phyloP scores from a whole-genome alignment of 768 basidiomycete species.

The Neoboletus brunneissimus region DNA sequence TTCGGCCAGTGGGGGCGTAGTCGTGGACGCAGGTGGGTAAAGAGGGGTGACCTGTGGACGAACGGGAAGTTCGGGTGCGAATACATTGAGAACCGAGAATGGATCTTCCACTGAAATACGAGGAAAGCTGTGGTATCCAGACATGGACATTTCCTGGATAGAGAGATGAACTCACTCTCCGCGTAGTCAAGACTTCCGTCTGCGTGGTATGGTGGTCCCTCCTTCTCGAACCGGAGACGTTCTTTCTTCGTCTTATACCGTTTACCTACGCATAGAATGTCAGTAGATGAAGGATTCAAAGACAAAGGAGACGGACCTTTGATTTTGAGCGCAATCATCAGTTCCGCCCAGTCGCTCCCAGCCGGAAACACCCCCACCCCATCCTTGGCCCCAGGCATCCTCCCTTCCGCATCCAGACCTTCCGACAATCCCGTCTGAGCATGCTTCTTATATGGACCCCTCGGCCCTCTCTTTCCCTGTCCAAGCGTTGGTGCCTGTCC shows the following conservation, averaged over 20 bases:
- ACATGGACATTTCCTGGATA: background rate
- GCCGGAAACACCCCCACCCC: constrained; percentile 62
- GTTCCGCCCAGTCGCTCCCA: constrained; percentile 66
- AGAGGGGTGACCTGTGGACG: constrained; percentile 58
- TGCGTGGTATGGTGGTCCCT: constrained; percentile 64
- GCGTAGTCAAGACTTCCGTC: constrained; percentile 80
- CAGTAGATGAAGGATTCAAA: background rate
- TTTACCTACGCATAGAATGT: constrained; percentile 42
- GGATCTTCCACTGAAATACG: constrained; percentile 67
- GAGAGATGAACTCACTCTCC: constrained; percentile 48
- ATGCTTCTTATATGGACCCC: constrained; percentile 55
- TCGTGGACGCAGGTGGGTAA: constrained; percentile 41
- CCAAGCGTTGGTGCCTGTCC: constrained; percentile 6
- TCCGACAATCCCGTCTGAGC: constrained; percentile 40
- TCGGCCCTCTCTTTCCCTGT: constrained; percentile 40
- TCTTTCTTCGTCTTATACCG: constrained; percentile 81
- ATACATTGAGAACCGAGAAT: constrained; percentile 60
- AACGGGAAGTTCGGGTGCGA: constrained; percentile 57
- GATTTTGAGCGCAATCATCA: constrained; percentile 70
- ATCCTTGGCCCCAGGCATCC: constrained; percentile 73
- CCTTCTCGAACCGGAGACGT: constrained; percentile 69
- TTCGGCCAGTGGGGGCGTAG: constrained; percentile 6
- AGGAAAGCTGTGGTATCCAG: background rate
- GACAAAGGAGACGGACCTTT: constrained; percentile 48
- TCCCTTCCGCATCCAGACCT: constrained; percentile 64